These are phyloP conservation scores for Candida palmyrensis DNA, from an alignment of 805 yeast genomes.

Conservation along the genomic window DNA sequence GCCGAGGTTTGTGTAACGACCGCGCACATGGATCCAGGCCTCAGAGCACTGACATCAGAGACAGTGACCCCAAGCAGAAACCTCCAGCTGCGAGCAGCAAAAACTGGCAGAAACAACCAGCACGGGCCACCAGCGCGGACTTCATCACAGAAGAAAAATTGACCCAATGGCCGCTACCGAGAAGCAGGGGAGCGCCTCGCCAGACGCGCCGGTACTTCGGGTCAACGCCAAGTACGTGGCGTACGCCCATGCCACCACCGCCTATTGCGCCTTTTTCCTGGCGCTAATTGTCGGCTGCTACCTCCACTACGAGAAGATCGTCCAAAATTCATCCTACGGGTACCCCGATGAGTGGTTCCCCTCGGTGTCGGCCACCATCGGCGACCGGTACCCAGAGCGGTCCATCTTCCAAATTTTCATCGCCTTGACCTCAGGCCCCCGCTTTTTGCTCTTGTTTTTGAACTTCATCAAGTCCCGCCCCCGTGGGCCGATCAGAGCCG, in stretches of 20 bases:
- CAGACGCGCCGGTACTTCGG: constrained; percentile 10
- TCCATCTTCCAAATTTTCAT: constrained; percentile 87
- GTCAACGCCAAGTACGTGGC: constrained; percentile 68
- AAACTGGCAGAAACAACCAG: no score
- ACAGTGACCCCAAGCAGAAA: no score
- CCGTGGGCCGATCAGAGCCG: constrained; percentile 5
- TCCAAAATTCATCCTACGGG: constrained; percentile 77
- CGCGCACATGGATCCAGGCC: no score
- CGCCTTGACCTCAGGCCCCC: constrained; percentile 90
- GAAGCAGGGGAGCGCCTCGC: no score
- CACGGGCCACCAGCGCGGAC: no score
- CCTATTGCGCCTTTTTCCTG: constrained; percentile 66
- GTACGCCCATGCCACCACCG: constrained; percentile 65
- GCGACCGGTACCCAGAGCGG: constrained; percentile 95
- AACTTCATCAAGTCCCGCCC: constrained; percentile 48
- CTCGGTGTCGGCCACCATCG: constrained; percentile 93
- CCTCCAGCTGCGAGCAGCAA: no score
- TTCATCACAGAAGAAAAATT: no score
- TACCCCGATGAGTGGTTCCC: constrained; percentile 99
- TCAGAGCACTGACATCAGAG: no score
- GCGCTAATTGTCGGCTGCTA: constrained; percentile 72
- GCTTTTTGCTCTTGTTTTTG: constrained; percentile 61
- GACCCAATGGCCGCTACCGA: no score
- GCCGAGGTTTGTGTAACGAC: no score
- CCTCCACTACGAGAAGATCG: constrained; percentile 84